Base-by-base conservation (phyloP, 768 basidiomycete genomes). In the Psilocybe sp. region DNA sequence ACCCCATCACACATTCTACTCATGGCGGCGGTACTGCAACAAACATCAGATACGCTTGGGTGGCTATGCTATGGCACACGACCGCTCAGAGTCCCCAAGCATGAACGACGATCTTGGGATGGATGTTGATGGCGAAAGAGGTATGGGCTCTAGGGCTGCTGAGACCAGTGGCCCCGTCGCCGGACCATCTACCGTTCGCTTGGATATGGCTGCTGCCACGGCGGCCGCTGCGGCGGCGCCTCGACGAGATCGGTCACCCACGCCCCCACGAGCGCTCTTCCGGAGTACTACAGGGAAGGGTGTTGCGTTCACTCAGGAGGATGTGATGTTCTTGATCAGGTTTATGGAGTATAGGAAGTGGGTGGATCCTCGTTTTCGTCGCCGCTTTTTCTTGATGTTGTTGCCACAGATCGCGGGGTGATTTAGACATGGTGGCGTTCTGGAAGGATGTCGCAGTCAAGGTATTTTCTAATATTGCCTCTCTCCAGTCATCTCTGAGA, bases 11-110 rank as follows among this genome's bases (percentile, higher is more conserved):
- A 92, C 91, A 10, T 92, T 92, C 64, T 92, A 91, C 63, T 92
- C 90, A 1, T 93, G 91, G 91, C 80, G 91, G 36, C 81, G 91
- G 39, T 93, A 92, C 60, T 93, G 91, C 71, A 93, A 93, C 64
- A 93, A 92, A 62, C 90, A 93, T 64, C 89, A 92, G 65, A 93
- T 93, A 44, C 83, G 88, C n/a, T 75, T 93, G 0, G 88, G 89
- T 19, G 89, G 89, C 2, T 93, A 92, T 58, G 72, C 80, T 8
- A 92, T 92, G 90, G 84, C 80, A 46, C 64, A 75, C 6, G 81
- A 79, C 34, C 78, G 79, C 14, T 73, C 76, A 9, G 70, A 66
- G 13, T 70, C 75, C 14, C 74, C 74, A 4, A 64, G 68, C 31
- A 69, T 70, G 40, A 78, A 74, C 4, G 75, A 71, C 6, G 77